Evolutionary conservation across 164 flowering plant genomes (phyloP), one percentile per base, ranked within the genome.

Genomic region (Protea cynaroides): DNA sequence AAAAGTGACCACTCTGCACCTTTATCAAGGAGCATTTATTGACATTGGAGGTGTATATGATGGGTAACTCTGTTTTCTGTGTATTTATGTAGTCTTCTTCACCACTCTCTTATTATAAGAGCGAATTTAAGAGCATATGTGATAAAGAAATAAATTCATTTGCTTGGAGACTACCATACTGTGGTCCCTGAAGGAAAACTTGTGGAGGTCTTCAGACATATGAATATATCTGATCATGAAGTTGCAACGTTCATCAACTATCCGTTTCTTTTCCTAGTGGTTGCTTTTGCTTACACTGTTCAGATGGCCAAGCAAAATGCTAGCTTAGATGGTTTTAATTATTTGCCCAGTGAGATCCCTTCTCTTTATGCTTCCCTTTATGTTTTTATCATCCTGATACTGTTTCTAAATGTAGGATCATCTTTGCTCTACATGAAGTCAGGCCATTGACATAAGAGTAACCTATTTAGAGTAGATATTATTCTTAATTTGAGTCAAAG

Each of bases 21-120:
- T 94, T 55, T 85, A 94, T 74, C 97, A 94, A 76, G 99, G 99
- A 65, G 99, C 97, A 65, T 94, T 94, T 83, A 92, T 94, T 64
- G 96, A 94, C 69, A 88, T 94, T 74, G 99, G 97, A 71, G 92
- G 99, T 49, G 96, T 91, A 53, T 71, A 94, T 80, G 99, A 94
- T 58, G 99, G 99, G 99, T 94, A 83, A 71, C 21, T 53, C 50
- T 61, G 3, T 40, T 24, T 25, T 29, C 61, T 61, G 50, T 62
- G 7, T 17, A 24, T 11, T 66, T 0, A 18, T 37, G 43, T 19
- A 64, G 36, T 23, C 7, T 44, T 56, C 25, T 55, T 25, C 12
- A 36, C n/a, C 36, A 8, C 36, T 24, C 13, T 23, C 13, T 22
- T 3, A 25, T 21, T 22, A 22, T 29, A 40, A 25, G 8, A 19